A percentile compares a stretch with the other conserved stretches of the same genome.
Conservation (phyloP, 2,329 filamentous ascomycete species). For the Fusarium sp. region DNA sequence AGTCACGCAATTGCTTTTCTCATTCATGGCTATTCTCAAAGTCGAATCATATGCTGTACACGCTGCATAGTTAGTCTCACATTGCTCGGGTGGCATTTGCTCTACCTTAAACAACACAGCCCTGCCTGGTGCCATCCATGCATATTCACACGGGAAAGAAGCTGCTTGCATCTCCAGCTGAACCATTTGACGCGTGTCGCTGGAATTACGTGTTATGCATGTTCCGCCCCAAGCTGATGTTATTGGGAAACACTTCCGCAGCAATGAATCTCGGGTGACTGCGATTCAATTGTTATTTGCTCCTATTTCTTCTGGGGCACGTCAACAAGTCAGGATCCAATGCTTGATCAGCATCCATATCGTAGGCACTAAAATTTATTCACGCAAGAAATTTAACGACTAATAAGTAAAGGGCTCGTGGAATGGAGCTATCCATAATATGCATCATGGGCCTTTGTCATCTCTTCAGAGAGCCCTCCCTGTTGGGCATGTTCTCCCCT, state of each 20-base stretch:
- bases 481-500: conserved; percentile 57
- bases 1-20: neutral
- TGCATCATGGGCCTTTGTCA: conserved; percentile 28
- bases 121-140: neutral
- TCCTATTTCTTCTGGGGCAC: neutral
- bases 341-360: neutral
- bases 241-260: neutral
- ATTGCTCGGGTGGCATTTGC: neutral
- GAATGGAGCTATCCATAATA: conserved; percentile 23
- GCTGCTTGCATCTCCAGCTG: neutral
- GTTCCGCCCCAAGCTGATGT: neutral
- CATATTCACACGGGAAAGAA: neutral
- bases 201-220: neutral
- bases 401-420: neutral
- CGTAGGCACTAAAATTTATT: neutral
- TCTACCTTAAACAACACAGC: neutral
- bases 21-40: neutral
- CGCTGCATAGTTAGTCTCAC: neutral
- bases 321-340: neutral
- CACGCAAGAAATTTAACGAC: neutral
- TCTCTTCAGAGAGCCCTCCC: conserved; percentile 50
- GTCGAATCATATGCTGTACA: neutral
- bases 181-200: neutral
- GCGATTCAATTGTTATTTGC: neutral
- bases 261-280: neutral